Conservation (phyloP, 345 rosid species). For the Durio zibethinus region DNA sequence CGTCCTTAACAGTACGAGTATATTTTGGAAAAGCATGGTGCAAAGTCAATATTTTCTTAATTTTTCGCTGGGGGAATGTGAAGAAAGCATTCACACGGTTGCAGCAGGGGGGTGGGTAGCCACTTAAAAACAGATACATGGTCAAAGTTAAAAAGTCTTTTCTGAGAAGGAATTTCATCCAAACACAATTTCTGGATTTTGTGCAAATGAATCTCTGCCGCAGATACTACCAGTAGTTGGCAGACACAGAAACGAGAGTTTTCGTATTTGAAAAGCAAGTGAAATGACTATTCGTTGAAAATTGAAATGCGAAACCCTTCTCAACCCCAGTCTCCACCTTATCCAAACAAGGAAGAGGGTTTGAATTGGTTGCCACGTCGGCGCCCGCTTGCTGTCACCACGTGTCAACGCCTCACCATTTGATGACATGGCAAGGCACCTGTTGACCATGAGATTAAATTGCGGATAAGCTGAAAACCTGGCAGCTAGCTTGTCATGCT, state of each 20-base stretch:
- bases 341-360: background rate
- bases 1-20: too few species aligned
- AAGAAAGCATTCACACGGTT: too few species aligned
- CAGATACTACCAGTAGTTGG: background rate
- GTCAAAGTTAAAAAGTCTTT: too few species aligned
- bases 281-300: too few species aligned
- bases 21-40: too few species aligned
- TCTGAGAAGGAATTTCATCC: background rate
- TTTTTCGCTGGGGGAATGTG: too few species aligned
- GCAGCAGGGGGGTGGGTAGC: too few species aligned
- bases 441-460: conserved; percentile 23
- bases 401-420: background rate
- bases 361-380: background rate
- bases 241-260: too few species aligned
- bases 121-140: too few species aligned
- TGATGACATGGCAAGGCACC: conserved; percentile 28
- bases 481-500: conserved; percentile 33
- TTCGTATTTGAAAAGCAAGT: too few species aligned
- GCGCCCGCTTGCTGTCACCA: background rate
- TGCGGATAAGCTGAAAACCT: conserved; percentile 34
- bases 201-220: background rate
- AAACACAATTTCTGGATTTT: background rate
- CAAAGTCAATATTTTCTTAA: too few species aligned
- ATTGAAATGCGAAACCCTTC: background rate
- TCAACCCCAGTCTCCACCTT: conserved; percentile 10